Base-by-base conservation (phyloP, 148 eudicot species). In the Euryodendron excelsum region DNA sequence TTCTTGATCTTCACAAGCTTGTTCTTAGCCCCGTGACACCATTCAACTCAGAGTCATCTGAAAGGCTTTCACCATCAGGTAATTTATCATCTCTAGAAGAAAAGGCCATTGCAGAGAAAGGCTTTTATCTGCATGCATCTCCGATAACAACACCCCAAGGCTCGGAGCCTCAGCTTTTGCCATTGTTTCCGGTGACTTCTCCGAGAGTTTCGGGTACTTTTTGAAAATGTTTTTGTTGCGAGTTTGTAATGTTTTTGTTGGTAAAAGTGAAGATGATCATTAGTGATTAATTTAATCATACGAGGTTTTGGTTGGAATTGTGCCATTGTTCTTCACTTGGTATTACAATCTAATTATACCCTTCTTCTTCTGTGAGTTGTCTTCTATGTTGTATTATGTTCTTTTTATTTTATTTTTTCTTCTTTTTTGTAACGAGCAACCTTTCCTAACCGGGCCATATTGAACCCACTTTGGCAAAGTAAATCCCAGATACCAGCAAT, bases 161-260 rank as follows among this genome's bases (percentile, higher is more conserved):
- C 9, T 30, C 34, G 1, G 80, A 77, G 47, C 74, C 74, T 37
- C 36, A 39, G 34, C 65, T 77, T 69, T 59, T 77, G 65, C 80
- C 80, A 14, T 56, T 77, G 74, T 77, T 77, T 55, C 80, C 80
- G 18, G 41, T 69, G 61, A 48, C 63, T 34, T 77, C 80, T 25
- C 74, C 74, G 31, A 58, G 74, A 39, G 55, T 69, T 25, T 53
- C 76, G 17, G 39, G 75, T 48, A 52, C 41, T 45, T 70, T 36
- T 30, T 50, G 75, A 72, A 50, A 17, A 31, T 25, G 28, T n/a
- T 15, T 41, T 30, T 72, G 36, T 17, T 31, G 59, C 3, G 9
- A 50, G 75, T 50, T 27, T 25, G 73, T 45, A 69, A 27, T 21
- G 56, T 28, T 72, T 52, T 18, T 2, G 15, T 10, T 28, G 60